Conservation (phyloP, 1,284 basidiomycete species). For the Ceratobasidium sp. region DNA sequence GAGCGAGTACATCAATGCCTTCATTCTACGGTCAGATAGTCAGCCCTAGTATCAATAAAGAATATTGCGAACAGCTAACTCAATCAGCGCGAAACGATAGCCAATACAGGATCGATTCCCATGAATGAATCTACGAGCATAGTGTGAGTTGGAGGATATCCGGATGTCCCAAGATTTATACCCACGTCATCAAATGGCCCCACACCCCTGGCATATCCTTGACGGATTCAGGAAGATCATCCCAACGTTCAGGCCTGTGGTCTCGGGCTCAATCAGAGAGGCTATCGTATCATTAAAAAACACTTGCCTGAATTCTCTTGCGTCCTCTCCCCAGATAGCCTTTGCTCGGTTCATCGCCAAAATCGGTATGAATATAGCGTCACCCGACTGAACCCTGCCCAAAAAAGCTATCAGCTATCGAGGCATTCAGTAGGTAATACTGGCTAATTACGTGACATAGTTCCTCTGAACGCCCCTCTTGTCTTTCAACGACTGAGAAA, state of each 20-base stretch:
- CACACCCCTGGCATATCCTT: slow-evolving; percentile 62
- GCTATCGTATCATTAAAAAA: background rate
- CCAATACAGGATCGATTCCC: slow-evolving; percentile 62
- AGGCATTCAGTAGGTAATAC: background rate
- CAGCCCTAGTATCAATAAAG: background rate
- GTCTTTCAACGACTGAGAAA: slow-evolving; percentile 53
- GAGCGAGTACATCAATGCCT: slow-evolving; percentile 18
- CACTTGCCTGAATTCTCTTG: slow-evolving; percentile 39
- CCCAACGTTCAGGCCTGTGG: slow-evolving; percentile 65
- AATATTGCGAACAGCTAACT: slow-evolving; percentile 53
- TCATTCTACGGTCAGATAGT: background rate
- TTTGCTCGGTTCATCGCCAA: slow-evolving; percentile 32
- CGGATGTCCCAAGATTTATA: slow-evolving; percentile 43
- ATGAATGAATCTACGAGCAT: slow-evolving; percentile 45
- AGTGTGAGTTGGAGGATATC: background rate
- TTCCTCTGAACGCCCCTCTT: slow-evolving; percentile 52
- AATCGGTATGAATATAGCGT: slow-evolving; percentile 31
- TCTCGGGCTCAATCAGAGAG: background rate
- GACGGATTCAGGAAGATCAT: slow-evolving; percentile 55
- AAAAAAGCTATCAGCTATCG: background rate
- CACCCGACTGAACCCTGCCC: slow-evolving; percentile 24
- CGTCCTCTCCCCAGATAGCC: slow-evolving; percentile 40
- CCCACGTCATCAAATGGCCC: slow-evolving; percentile 65
- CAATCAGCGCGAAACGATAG: slow-evolving; percentile 71
- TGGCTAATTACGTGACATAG: slow-evolving; percentile 48